Evolutionary conservation across 179 eudicot genomes (phyloP).

Genomic region (Carnegiea gigantea): DNA sequence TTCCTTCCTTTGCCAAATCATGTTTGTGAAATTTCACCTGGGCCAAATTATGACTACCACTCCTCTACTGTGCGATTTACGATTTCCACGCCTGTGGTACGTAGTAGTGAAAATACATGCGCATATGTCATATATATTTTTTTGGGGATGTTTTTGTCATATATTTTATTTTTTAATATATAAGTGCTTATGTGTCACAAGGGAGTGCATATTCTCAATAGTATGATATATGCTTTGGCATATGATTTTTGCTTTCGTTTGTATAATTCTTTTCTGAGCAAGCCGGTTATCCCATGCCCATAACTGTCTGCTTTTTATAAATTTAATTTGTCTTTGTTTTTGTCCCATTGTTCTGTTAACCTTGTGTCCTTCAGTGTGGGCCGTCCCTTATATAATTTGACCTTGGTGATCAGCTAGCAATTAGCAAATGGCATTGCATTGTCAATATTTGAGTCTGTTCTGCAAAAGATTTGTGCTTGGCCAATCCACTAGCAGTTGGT

Average conservation of each 20-base stretch:
- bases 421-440: not conserved
- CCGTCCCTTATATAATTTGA: not conserved
- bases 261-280: not conserved
- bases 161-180: too few relatives aligned
- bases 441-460: not conserved
- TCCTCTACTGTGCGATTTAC: conserved; percentile 88
- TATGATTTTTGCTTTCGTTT: not conserved
- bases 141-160: too few relatives aligned
- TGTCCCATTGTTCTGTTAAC: not conserved
- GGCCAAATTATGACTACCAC: conserved; percentile 83
- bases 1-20: conserved; percentile 76
- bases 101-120: conserved; percentile 10
- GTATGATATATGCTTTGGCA: too few relatives aligned
- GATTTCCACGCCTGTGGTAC: conserved; percentile 89
- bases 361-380: not conserved
- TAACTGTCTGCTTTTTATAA: not conserved
- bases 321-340: not conserved
- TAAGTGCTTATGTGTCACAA: too few relatives aligned
- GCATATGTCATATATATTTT: too few relatives aligned
- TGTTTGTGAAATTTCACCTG: conserved; percentile 84
- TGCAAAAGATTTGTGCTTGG: not conserved
- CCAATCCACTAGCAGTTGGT: not conserved
- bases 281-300: not conserved
- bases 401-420: not conserved
- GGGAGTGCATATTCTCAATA: too few relatives aligned